These are phyloP conservation scores for Mycena indigotica DNA, from an alignment of 768 basidiomycete species.

Conservation along the genomic window DNA sequence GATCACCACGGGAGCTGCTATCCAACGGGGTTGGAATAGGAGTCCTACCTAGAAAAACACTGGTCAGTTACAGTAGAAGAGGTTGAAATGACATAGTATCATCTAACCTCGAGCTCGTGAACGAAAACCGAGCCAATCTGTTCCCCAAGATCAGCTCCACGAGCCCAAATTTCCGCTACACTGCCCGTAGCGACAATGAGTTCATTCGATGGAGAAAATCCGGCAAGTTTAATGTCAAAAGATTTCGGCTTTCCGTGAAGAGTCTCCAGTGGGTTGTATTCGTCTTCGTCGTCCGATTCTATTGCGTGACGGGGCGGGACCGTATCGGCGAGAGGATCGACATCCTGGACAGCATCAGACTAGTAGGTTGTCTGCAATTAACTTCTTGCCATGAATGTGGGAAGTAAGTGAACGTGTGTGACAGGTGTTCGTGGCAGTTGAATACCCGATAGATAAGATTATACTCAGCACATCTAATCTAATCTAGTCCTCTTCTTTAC, in stretches of 20 bases:
- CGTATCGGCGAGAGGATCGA: conserved; percentile 58
- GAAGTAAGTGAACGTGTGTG: too few relatives aligned
- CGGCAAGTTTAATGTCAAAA: conserved; percentile 42
- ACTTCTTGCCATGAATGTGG: too few relatives aligned
- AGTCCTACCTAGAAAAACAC: conserved; percentile 46
- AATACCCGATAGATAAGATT: too few relatives aligned
- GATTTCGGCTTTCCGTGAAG: conserved; percentile 21
- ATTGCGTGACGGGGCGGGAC: conserved; percentile 61
- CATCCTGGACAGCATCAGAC: conserved; percentile 44
- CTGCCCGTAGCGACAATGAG: conserved; percentile 52
- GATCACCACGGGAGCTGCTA: conserved; percentile 46
- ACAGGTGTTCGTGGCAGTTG: too few relatives aligned
- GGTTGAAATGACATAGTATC: too few relatives aligned
- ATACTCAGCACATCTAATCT: too few relatives aligned
- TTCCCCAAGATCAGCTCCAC: conserved; percentile 53
- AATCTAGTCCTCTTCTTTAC: conserved; percentile 35
- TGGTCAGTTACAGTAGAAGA: too few relatives aligned
- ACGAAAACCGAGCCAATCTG: conserved; percentile 50
- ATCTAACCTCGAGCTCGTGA: conserved; percentile 47
- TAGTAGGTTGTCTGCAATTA: too few relatives aligned
- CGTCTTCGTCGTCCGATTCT: conserved; percentile 73
- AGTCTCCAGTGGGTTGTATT: conserved; percentile 46
- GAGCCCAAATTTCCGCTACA: conserved; percentile 52
- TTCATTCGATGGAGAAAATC: conserved; percentile 29
- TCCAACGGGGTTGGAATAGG: conserved; percentile 53